Conservation (phyloP, 495 filamentous ascomycete species). For the Aspergillus homomorphus region DNA sequence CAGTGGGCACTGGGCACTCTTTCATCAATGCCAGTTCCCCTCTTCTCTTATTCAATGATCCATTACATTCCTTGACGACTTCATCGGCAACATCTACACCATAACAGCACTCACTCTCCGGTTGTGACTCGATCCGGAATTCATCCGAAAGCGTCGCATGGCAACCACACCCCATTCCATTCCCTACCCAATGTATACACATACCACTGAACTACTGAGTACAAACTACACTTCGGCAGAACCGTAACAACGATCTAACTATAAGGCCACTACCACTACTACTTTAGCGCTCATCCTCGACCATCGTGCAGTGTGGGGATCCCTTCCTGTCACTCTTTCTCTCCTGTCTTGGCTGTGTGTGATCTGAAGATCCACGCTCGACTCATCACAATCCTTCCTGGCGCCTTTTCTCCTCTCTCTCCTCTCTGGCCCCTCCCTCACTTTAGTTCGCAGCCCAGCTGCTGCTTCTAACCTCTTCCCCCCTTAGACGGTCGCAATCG, state of each 20-base stretch:
- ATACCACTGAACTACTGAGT: background rate
- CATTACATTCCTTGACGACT: background rate
- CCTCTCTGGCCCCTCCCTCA: constrained; percentile 16
- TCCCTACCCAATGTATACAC: background rate
- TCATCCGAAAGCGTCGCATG: constrained; percentile 7
- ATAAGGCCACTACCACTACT: background rate
- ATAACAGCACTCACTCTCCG: background rate
- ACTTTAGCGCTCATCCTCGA: background rate
- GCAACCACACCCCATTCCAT: constrained; percentile 9
- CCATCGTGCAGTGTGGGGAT: constrained; percentile 19
- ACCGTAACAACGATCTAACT: background rate
- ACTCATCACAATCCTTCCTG: constrained; percentile 33
- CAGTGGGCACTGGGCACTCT: no score
- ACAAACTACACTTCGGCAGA: background rate
- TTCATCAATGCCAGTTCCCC: no score
- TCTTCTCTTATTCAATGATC: background rate
- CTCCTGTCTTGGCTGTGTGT: constrained; percentile 19
- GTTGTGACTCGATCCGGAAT: background rate
- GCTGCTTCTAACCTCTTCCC: background rate
- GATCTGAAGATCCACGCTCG: constrained; percentile 14
- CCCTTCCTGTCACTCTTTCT: constrained; percentile 15
- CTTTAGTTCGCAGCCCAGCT: background rate
- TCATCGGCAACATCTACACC: background rate
- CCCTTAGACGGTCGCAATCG: background rate
- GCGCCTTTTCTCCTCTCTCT: constrained; percentile 20